Conservation (phyloP, 805 yeast species). For the Suhomyces prunicola region DNA sequence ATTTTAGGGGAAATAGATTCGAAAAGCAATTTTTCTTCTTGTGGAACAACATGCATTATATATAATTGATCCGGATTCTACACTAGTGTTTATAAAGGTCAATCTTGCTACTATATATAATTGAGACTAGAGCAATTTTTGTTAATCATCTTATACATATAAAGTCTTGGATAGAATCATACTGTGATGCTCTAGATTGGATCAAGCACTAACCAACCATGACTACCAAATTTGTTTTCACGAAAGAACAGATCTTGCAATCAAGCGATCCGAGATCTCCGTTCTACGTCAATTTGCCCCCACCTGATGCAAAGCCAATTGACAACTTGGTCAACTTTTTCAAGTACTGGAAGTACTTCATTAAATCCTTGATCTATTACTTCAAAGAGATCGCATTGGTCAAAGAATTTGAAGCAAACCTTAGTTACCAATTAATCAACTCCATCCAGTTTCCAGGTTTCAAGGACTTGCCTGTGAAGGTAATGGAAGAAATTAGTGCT, state of each 20-base stretch:
- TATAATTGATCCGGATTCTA: not conserved
- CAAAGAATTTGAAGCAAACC: conserved; percentile 39
- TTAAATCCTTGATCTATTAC: conserved; percentile 35
- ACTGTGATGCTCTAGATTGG: conserved; percentile 1
- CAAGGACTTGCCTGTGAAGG: conserved; percentile 36
- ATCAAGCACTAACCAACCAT: not conserved
- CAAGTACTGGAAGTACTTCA: conserved; percentile 40
- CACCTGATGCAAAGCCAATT: conserved; percentile 36
- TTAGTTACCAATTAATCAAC: conserved; percentile 35
- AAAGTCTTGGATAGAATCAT: not conserved
- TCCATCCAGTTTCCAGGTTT: conserved; percentile 42
- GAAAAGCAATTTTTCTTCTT: not conserved
- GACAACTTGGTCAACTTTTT: conserved; percentile 36
- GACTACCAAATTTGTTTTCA: conserved; percentile 5
- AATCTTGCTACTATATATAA: not conserved
- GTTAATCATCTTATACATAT: not conserved
- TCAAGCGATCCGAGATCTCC: conserved; percentile 35
- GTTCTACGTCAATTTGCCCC: conserved; percentile 37
- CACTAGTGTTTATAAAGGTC: not conserved
- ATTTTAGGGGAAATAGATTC: not conserved
- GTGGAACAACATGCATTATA: not conserved
- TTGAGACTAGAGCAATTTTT: not conserved
- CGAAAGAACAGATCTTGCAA: conserved; percentile 24
- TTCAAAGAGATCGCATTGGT: conserved; percentile 45
- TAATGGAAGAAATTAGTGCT: conserved; percentile 1